These are phyloP conservation scores for Fusarium proliferatum DNA, from an alignment of 2,329 filamentous ascomycete species.

Conservation along the genomic window DNA sequence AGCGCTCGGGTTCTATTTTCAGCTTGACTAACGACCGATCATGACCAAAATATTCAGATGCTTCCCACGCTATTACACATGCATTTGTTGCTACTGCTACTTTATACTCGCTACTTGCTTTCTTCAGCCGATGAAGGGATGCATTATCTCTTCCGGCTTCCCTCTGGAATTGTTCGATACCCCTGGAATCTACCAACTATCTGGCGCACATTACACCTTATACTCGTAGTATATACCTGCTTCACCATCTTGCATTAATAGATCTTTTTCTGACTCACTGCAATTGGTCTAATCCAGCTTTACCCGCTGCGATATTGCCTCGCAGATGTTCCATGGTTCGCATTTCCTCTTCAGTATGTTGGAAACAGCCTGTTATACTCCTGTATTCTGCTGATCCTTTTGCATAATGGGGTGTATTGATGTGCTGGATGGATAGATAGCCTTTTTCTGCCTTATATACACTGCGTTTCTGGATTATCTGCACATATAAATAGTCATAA, in stretches of 20 bases:
- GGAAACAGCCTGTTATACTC: constrained; percentile 10
- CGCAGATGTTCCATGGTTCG: constrained; percentile 12
- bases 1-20: constrained; percentile 37
- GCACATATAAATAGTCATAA: constrained; percentile 27
- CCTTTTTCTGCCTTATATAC: constrained; percentile 23
- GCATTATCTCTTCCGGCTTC: constrained; percentile 21
- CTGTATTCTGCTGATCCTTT: constrained; percentile 15
- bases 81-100: constrained; percentile 25
- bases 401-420: constrained; percentile 33
- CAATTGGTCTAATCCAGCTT: constrained; percentile 8
- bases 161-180: constrained; percentile 40
- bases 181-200: constrained; percentile 28
- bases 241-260: constrained; percentile 26
- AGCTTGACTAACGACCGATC: constrained; percentile 42
- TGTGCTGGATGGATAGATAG: constrained; percentile 1
- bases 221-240: constrained; percentile 13
- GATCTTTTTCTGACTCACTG: constrained; percentile 4
- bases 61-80: constrained; percentile 35
- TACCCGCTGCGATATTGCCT: constrained; percentile 4
- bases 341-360: constrained; percentile 10
- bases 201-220: constrained; percentile 28
- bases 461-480: constrained; percentile 25
- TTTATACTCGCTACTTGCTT: constrained; percentile 22
- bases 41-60: constrained; percentile 41
- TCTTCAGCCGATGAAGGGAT: constrained; percentile 39